These are phyloP conservation scores for Phanerodontia chrysosporium DNA, from an alignment of 768 basidiomycete genomes.

Conservation along the genomic window DNA sequence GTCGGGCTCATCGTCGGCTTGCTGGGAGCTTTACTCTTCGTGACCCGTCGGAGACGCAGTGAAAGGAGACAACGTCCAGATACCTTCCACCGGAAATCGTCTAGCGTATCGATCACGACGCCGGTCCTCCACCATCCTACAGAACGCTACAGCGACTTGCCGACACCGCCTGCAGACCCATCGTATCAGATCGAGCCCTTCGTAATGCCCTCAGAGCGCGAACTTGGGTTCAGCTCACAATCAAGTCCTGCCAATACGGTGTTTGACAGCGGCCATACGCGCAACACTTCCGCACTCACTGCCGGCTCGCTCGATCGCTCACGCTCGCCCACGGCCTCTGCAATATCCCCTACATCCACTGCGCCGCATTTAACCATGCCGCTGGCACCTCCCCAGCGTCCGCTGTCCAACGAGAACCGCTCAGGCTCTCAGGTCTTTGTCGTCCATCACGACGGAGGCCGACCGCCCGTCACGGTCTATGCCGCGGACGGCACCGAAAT, in stretches of 20 bases:
- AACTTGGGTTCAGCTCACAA: slow-evolving; percentile 3
- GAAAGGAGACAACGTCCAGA: background rate
- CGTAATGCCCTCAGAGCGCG: slow-evolving; percentile 31
- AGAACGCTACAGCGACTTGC: slow-evolving; percentile 5
- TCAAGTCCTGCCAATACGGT: background rate
- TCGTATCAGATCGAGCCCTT: slow-evolving; percentile 43
- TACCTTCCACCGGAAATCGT: slow-evolving; percentile 5
- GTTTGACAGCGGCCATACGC: background rate
- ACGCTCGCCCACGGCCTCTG: background rate
- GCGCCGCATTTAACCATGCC: background rate
- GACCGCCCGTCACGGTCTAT: slow-evolving; percentile 54
- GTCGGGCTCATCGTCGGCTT: slow-evolving; percentile 19
- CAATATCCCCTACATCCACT: background rate
- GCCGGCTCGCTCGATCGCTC: background rate
- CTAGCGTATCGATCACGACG: slow-evolving; percentile 8
- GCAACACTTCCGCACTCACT: background rate
- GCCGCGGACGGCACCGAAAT: slow-evolving; percentile 51
- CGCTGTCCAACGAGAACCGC: slow-evolving; percentile 1
- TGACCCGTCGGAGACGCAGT: background rate
- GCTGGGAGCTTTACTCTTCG: slow-evolving; percentile 6
- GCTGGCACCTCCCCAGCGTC: slow-evolving; percentile 7
- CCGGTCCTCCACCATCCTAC: slow-evolving; percentile 4
- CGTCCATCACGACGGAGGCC: slow-evolving; percentile 57
- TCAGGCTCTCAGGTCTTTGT: slow-evolving; percentile 42
- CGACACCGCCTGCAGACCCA: background rate